Base-by-base conservation (phyloP, 2,329 filamentous ascomycete species). In the Clonostachys byssicola region DNA sequence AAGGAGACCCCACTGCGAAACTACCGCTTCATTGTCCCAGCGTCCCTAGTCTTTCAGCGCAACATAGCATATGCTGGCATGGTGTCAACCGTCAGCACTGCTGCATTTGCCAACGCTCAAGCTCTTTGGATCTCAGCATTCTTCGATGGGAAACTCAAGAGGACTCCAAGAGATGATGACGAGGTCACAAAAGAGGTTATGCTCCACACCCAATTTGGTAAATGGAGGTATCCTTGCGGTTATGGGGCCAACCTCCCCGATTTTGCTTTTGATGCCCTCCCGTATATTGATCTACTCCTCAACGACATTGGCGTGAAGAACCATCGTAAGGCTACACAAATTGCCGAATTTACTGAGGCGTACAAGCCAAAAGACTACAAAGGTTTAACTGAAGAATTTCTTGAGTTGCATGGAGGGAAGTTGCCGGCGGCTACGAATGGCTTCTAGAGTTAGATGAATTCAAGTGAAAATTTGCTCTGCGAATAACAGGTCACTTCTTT, bases 141-240 rank as follows among this genome's bases (percentile, higher is more conserved):
- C 53, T 63, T 87, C 8, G 68, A 73, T 34, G 68, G 66, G 16
- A 65, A 69, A 34, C 60, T 85, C 6, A 60, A 67, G 8, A 54
- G 66, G 4, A 49, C 51, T 0, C 54, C 60, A 1, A 43, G 56
- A 12, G 66, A 71, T 8, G 54, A 81, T 3, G 64, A 70, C 4
- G 52, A 59, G 36, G 53, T 78, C 6, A 63, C 60, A n/a, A 70
- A 74, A 47, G 75, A 85, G 54, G 80, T 83, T 0, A 75, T 84
- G 42, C 66, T 90, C 20, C 73, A 86, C 56, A 81, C 76, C 1
- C 79, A 86, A 42, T 92, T 85, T 60, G 84, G 84, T 2, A 79
- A 75, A 49, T 85, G 83, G 77, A 74, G 87, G n/a, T 86, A 86
- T 52, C 81, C 84, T 2, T 75, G 70, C 3, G 86, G 85, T 0